These are phyloP conservation scores for Malus orientalis DNA, from an alignment of 306 rosid species.

Conservation along the genomic window DNA sequence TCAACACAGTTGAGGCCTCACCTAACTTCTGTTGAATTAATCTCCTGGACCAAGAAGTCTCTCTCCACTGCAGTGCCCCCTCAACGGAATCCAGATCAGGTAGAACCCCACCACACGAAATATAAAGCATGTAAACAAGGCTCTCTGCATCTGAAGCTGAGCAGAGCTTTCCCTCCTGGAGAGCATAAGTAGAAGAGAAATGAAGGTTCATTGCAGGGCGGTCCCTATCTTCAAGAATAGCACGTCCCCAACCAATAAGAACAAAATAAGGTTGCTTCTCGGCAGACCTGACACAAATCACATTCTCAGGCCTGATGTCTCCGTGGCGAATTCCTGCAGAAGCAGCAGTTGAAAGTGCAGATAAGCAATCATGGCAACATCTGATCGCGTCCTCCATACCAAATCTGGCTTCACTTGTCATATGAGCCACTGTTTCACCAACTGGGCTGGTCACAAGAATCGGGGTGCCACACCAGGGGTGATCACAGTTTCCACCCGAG, in stretches of 20 bases:
- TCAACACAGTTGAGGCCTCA: constrained; percentile 72
- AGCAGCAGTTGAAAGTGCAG: constrained; percentile 79
- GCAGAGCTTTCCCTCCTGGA: constrained; percentile 91
- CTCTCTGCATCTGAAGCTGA: constrained; percentile 99
- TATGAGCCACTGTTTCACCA: constrained; percentile 75
- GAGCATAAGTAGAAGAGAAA: constrained; percentile 86
- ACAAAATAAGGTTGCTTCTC: constrained; percentile 58
- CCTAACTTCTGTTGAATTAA: constrained; percentile 92
- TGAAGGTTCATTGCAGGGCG: constrained; percentile 95
- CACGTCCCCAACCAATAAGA: constrained; percentile 92
- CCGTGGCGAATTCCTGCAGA: constrained; percentile 87
- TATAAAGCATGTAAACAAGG: constrained; percentile 88
- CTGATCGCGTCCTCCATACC: constrained; percentile 68
- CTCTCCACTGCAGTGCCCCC: constrained; percentile 95
- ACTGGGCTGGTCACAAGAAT: constrained; percentile 83
- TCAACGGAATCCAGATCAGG: constrained; percentile 90
- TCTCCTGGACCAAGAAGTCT: constrained; percentile 89
- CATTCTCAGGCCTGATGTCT: constrained; percentile 86
- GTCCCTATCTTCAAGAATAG: constrained; percentile 91
- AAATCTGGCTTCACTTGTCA: constrained; percentile 61
- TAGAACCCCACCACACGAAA: constrained; percentile 65
- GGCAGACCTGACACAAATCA: constrained; percentile 59
- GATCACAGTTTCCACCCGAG: constrained; percentile 84
- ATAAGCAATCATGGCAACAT: constrained; percentile 93
- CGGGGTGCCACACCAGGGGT: constrained; percentile 99